A percentile compares a stretch with the other conserved stretches of the same genome.
Evolutionary conservation across 2,329 filamentous ascomycete species (phyloP).

Genomic region (Arthroderma sp.): DNA sequence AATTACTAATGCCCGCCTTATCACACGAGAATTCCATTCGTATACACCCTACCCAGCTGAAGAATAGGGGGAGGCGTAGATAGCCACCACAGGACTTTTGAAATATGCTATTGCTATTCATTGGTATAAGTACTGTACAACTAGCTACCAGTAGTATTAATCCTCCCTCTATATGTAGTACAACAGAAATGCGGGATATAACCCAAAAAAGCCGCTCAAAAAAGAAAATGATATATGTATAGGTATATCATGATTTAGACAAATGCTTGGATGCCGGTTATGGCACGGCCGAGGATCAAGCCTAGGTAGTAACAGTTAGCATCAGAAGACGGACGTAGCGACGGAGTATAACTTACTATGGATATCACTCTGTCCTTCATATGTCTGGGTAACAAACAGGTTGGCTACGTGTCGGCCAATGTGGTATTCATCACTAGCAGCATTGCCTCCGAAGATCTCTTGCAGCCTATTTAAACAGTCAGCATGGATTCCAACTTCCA

Average conservation of each 20-base stretch:
- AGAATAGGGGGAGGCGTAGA: too few relatives aligned
- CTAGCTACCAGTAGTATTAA: too few relatives aligned
- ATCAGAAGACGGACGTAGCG: slow-evolving; percentile 20
- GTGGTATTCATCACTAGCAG: slow-evolving; percentile 92
- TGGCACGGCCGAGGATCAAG: slow-evolving; percentile 54
- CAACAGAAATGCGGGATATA: too few relatives aligned
- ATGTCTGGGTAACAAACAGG: slow-evolving; percentile 92
- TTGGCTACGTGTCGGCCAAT: slow-evolving; percentile 94
- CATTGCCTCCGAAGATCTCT: slow-evolving; percentile 94
- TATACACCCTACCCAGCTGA: too few relatives aligned
- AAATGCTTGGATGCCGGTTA: slow-evolving; percentile 69
- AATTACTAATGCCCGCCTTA: too few relatives aligned
- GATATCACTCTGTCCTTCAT: slow-evolving; percentile 96
- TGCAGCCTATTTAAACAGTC: slow-evolving; percentile 46
- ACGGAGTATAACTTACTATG: slow-evolving; percentile 53
- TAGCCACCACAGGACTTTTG: too few relatives aligned
- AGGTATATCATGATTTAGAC: slow-evolving; percentile 34
- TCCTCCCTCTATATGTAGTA: too few relatives aligned
- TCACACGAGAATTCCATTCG: too few relatives aligned
- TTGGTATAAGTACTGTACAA: too few relatives aligned
- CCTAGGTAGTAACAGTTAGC: slow-evolving; percentile 30
- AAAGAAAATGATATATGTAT: too few relatives aligned
- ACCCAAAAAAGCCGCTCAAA: too few relatives aligned
- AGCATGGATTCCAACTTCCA: slow-evolving; percentile 16
- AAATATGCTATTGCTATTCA: too few relatives aligned